These are phyloP conservation scores for Penicillium corylophilum DNA, from an alignment of 2,329 filamentous ascomycete species.

Conservation along the genomic window DNA sequence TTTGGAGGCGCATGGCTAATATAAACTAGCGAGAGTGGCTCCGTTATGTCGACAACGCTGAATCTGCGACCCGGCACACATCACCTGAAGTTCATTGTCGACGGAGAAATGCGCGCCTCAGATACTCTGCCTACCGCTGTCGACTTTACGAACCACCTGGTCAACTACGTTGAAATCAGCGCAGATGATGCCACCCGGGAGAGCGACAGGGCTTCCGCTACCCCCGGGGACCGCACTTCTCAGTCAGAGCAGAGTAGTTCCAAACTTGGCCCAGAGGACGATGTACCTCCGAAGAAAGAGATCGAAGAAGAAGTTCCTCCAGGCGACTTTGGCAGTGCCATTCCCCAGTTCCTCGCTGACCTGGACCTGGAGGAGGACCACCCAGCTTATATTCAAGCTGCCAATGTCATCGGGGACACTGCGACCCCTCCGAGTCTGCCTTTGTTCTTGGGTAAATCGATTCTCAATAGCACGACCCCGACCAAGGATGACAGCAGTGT, in stretches of 20 bases:
- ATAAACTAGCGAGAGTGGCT: conserved; percentile 43
- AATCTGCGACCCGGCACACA: conserved; percentile 90
- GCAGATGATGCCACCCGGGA: conserved; percentile 62
- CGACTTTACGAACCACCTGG: conserved; percentile 94
- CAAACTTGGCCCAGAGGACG: conserved; percentile 38
- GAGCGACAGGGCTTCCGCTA: conserved; percentile 36
- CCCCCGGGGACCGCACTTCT: conserved; percentile 44
- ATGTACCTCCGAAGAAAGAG: conserved; percentile 35
- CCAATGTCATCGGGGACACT: conserved; percentile 72
- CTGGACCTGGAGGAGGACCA: conserved; percentile 80
- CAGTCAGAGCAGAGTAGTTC: conserved; percentile 43
- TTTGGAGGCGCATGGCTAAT: conserved; percentile 8
- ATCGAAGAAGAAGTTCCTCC: conserved; percentile 57
- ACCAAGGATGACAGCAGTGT: conserved; percentile 99
- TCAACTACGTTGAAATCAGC: conserved; percentile 96
- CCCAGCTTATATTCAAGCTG: conserved; percentile 70
- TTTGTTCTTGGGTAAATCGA: conserved; percentile 89
- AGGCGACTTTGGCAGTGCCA: conserved; percentile 65
- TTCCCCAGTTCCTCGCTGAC: conserved; percentile 83
- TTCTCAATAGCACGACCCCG: conserved; percentile 83
- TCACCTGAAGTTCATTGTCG: conserved; percentile 93
- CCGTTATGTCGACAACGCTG: conserved; percentile 72
- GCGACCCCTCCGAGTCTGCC: conserved; percentile 81
- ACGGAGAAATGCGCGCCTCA: conserved; percentile 88
- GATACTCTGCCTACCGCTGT: conserved; percentile 88